Evolutionary conservation across 2,329 filamentous ascomycete species (phyloP).

Genomic region (Xylaria sp.): DNA sequence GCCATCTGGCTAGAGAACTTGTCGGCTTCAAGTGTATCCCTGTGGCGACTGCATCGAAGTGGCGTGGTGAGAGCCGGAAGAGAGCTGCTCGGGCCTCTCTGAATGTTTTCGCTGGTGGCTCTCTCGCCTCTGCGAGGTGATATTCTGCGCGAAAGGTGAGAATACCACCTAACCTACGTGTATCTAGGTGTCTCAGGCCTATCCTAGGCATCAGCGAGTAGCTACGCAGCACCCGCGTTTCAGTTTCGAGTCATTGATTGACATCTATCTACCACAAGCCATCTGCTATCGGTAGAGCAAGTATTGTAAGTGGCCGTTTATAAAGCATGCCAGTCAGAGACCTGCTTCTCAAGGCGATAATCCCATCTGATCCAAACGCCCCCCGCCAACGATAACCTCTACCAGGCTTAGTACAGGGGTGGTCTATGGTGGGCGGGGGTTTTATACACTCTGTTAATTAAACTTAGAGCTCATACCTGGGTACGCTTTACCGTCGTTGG

Average conservation of each 20-base stretch:
- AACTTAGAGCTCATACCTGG: slow-evolving; percentile 2
- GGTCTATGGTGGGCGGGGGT: background rate
- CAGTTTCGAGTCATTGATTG: background rate
- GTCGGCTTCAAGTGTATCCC: background rate
- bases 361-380: background rate
- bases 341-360: background rate
- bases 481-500: slow-evolving; percentile 10
- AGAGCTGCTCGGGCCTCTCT: slow-evolving; percentile 18
- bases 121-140: background rate
- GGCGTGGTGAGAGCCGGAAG: slow-evolving; percentile 10
- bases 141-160: background rate
- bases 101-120: background rate
- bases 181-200: slow-evolving; percentile 5
- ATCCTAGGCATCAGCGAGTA: background rate
- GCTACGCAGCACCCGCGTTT: background rate
- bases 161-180: slow-evolving; percentile 1
- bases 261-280: background rate
- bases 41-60: slow-evolving; percentile 6
- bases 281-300: background rate
- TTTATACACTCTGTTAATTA: slow-evolving; percentile 21
- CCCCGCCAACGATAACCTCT: background rate
- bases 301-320: background rate
- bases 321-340: background rate
- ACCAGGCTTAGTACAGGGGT: background rate
- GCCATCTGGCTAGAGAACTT: background rate